Evolutionary conservation across 257 asterid genomes (phyloP).

Genomic region (Oldenlandia corymbosa): DNA sequence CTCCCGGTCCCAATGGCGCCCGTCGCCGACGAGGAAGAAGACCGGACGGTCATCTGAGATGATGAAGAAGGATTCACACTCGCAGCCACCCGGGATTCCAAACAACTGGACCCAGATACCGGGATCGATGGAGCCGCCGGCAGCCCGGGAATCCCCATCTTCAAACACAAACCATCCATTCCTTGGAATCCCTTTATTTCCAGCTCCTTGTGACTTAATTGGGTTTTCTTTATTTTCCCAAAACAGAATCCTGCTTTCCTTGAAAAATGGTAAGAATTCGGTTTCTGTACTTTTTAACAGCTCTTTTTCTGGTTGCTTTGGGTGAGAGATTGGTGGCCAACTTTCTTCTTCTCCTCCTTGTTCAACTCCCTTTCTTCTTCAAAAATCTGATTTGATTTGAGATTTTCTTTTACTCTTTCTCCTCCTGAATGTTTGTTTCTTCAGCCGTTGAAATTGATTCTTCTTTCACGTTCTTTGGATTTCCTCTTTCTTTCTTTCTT

Average conservation of each 20-base stretch:
- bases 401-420: too few relatives aligned
- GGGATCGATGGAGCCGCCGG: conserved; percentile 52
- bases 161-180: conserved; percentile 77
- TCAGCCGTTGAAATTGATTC: too few relatives aligned
- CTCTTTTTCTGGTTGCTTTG: too few relatives aligned
- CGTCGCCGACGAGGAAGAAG: conserved; percentile 17
- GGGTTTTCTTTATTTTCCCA: not conserved
- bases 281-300: too few relatives aligned
- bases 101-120: conserved; percentile 37
- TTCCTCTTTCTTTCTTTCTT: too few relatives aligned
- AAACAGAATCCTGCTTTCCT: too few relatives aligned
- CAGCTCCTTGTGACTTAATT: not conserved
- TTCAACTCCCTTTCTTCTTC: too few relatives aligned
- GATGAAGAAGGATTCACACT: conserved; percentile 32
- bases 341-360: too few relatives aligned
- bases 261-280: not conserved
- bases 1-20: conserved; percentile 9
- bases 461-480: too few relatives aligned
- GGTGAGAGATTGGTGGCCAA: not conserved
- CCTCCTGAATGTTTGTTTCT: not conserved
- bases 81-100: conserved; percentile 48
- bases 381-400: too few relatives aligned
- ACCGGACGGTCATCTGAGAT: conserved; percentile 24
- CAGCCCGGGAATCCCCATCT: conserved; percentile 56
- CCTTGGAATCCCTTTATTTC: not conserved